Evolutionary conservation across 306 rosid genomes (phyloP).

Genomic region (Trichosanthes truncata): DNA sequence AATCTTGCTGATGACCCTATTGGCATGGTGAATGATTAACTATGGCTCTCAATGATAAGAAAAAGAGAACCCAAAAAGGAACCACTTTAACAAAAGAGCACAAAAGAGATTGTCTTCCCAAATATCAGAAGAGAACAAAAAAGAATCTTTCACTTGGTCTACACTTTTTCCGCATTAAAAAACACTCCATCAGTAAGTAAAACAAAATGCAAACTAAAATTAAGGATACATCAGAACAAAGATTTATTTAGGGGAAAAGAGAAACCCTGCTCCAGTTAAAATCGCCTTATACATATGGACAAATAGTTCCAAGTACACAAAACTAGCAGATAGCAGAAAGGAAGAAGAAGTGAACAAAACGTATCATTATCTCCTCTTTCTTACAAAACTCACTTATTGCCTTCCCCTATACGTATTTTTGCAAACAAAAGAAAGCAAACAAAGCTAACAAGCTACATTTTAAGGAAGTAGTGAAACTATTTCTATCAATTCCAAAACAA

Average conservation of each 20-base stretch:
- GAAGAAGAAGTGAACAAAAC: neutral
- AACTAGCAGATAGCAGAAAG: neutral
- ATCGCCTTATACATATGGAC: neutral
- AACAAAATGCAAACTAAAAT: neutral
- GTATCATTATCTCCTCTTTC: neutral
- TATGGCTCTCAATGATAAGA: neutral
- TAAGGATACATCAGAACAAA: conserved; percentile 1
- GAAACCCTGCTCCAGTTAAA: neutral
- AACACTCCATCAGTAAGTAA: neutral
- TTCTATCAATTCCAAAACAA: neutral
- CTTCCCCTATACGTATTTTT: neutral
- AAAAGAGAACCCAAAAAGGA: conserved; percentile 1
- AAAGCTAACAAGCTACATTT: neutral
- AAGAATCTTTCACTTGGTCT: neutral
- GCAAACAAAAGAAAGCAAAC: neutral
- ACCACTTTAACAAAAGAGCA: conserved; percentile 1
- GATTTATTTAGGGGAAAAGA: neutral
- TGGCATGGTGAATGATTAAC: conserved; percentile 8
- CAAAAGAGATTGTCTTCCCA: conserved; percentile 5
- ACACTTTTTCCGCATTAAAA: neutral
- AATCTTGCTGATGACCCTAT: neutral
- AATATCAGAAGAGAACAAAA: conserved; percentile 6
- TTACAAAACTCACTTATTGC: neutral
- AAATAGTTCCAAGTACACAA: neutral
- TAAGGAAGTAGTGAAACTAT: neutral